Evolutionary conservation across 176 grass and related monocot species (phyloP).

Genomic region (Echinochloa phyllopogon): DNA sequence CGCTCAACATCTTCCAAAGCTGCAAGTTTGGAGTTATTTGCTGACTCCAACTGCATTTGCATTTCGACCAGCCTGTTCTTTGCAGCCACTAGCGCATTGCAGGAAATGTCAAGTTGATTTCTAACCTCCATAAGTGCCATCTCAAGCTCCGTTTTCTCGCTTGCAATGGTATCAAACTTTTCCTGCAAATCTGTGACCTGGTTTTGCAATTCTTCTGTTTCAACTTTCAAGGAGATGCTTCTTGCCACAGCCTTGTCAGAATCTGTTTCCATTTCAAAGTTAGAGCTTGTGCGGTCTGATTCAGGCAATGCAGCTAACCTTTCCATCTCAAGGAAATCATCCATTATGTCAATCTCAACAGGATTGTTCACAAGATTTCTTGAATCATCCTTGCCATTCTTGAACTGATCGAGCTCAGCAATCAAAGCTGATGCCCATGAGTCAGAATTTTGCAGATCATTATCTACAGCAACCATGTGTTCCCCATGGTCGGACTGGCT

Average conservation of each 20-base stretch:
- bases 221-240: constrained; percentile 47
- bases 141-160: constrained; percentile 71
- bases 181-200: constrained; percentile 57
- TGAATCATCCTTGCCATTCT: constrained; percentile 53
- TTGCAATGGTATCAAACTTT: constrained; percentile 63
- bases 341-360: constrained; percentile 87
- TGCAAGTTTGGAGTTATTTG: constrained; percentile 57
- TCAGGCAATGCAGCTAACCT: constrained; percentile 77
- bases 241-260: constrained; percentile 52
- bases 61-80: constrained; percentile 81
- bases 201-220: constrained; percentile 64
- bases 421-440: constrained; percentile 85
- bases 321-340: constrained; percentile 99
- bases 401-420: constrained; percentile 88
- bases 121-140: constrained; percentile 60
- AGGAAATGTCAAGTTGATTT: constrained; percentile 71
- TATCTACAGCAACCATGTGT: constrained; percentile 60
- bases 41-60: constrained; percentile 69
- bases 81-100: constrained; percentile 57
- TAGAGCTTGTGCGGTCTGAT: constrained; percentile 58
- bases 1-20: constrained; percentile 52
- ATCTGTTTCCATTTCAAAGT: constrained; percentile 64
- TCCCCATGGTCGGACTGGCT: constrained; percentile 81
- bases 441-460: constrained; percentile 64
- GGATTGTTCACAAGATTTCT: constrained; percentile 59